These are phyloP conservation scores for Rhizopogon vinicolor DNA, from an alignment of 768 basidiomycete species.

Conservation along the genomic window DNA sequence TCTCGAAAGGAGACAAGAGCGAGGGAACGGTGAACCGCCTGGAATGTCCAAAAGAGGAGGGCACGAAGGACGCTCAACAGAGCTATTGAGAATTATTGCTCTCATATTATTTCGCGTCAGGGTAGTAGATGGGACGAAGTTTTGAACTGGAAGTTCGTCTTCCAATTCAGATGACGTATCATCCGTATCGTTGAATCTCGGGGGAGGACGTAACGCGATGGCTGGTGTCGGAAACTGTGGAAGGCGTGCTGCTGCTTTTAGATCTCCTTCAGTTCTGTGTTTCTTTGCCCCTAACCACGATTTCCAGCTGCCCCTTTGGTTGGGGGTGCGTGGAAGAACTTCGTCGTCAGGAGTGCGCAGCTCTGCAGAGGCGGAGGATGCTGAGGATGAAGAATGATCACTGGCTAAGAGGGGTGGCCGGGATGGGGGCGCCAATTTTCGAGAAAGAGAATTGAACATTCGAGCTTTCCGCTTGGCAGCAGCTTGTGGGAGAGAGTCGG, in stretches of 20 bases:
- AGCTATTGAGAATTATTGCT: conserved; percentile 42
- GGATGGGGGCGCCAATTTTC: conserved; percentile 19
- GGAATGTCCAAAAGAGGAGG: conserved; percentile 46
- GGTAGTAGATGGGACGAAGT: conserved; percentile 22
- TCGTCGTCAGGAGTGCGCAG: conserved; percentile 63
- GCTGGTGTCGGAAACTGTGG: conserved; percentile 18
- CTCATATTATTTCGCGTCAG: conserved; percentile 35
- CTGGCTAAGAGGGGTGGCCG: conserved; percentile 18
- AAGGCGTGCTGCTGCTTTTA: conserved; percentile 26
- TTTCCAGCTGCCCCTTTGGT: conserved; percentile 48
- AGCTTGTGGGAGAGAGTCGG: conserved; percentile 6
- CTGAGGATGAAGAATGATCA: conserved; percentile 56
- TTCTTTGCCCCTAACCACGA: conserved; percentile 48
- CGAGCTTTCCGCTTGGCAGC: conserved; percentile 18
- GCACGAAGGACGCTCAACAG: conserved; percentile 32
- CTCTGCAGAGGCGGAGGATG: conserved; percentile 47
- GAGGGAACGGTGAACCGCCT: conserved; percentile 41
- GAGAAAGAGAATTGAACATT: conserved; percentile 22
- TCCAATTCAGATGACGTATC: conserved; percentile 35
- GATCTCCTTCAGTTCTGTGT: conserved; percentile 22
- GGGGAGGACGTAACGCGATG: conserved; percentile 16
- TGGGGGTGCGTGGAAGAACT: conserved; percentile 26
- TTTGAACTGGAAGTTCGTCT: conserved; percentile 18
- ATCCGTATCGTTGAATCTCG: conserved; percentile 20
- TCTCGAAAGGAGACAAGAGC: conserved; percentile 44